Evolutionary conservation across 2,329 filamentous ascomycete species (phyloP), one percentile per base, ranked within the genome.

Genomic region (Bipolaris zeicola): DNA sequence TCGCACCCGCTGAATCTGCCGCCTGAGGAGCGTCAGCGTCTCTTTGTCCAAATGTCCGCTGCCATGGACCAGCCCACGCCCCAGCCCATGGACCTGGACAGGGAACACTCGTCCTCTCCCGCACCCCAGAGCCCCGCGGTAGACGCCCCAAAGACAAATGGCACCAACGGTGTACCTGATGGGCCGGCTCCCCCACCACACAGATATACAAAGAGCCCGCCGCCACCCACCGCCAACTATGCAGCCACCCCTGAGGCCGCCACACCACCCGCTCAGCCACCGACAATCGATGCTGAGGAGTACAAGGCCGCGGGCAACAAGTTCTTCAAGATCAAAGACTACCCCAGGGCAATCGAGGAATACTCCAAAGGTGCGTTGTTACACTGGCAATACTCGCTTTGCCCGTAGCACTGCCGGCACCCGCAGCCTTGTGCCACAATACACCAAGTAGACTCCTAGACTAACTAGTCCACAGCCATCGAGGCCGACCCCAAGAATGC

Each of bases 231-330:
- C 10, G 71, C 67, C 37, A 74, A 64, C 45, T 74, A 75, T 42
- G 71, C 77, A 55, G 71, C 77, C 63, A 61, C 76, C 68, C 67
- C 73, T 16, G 69, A 74, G 57, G 70, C 68, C 18, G 68, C 72
- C 20, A 75, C 79, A 3, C 75, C 76, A 53, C 73, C 78, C 11
- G 72, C 71, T 14, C 72, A 76, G 55, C 71, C 75, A 44, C 75
- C 76, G n/a, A 77, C 79, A 39, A 90, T 94, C 51, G 91, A 97
- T 73, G 92, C 94, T 24, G 95, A 99, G 79, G 83, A 87, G 11
- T 96, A 89, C 85, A 99, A 99, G 82, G 86, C 90, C 67, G 87
- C 91, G 2, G 95, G 95, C 57, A 99, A 99, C 81, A 95, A 95
- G 72, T 94, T 91, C 73, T 99, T 97, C 85, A 98, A 97, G 81